phyloP scores from a whole-genome alignment of 257 asterid species.

The Jaltomata sinuosa region DNA sequence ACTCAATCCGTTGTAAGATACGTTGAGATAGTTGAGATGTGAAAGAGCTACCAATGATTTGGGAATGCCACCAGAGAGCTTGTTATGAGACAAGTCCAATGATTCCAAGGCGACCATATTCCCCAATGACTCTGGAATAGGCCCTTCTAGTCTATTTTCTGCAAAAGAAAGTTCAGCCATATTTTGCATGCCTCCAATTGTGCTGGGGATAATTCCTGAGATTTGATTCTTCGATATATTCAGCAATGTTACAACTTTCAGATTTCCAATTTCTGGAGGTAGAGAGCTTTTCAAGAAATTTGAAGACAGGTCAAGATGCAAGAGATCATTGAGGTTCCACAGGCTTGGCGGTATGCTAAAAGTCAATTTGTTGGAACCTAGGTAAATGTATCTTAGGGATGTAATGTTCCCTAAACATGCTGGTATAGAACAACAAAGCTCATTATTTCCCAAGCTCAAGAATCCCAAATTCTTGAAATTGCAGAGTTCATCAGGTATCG shows the following conservation, averaged over 20 bases:
- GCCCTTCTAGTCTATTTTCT: constrained; percentile 15
- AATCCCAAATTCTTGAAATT: background rate
- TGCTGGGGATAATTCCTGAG: constrained; percentile 6
- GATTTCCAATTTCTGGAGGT: constrained; percentile 15
- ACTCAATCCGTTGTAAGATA: constrained; percentile 12
- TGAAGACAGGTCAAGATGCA: constrained; percentile 11
- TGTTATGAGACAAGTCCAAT: constrained; percentile 17
- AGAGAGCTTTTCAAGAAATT: constrained; percentile 15
- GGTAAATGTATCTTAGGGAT: background rate
- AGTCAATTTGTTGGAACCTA: constrained; percentile 13
- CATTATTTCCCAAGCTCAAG: constrained; percentile 8
- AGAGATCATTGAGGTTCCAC: constrained; percentile 17
- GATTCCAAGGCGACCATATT: background rate
- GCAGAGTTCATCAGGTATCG: constrained; percentile 9
- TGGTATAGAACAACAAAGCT: constrained; percentile 18
- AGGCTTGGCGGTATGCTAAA: constrained; percentile 7
- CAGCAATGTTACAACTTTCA: background rate
- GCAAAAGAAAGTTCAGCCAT: constrained; percentile 5
- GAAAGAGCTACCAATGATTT: constrained; percentile 5
- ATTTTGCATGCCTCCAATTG: constrained; percentile 4
- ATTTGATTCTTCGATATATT: constrained; percentile 14
- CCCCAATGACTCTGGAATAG: constrained; percentile 13
- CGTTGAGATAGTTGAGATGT: constrained; percentile 1
- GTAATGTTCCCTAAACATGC: constrained; percentile 20
- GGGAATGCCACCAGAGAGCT: constrained; percentile 18